Base-by-base conservation (phyloP, 345 rosid genomes). In the Reutealis trisperma region DNA sequence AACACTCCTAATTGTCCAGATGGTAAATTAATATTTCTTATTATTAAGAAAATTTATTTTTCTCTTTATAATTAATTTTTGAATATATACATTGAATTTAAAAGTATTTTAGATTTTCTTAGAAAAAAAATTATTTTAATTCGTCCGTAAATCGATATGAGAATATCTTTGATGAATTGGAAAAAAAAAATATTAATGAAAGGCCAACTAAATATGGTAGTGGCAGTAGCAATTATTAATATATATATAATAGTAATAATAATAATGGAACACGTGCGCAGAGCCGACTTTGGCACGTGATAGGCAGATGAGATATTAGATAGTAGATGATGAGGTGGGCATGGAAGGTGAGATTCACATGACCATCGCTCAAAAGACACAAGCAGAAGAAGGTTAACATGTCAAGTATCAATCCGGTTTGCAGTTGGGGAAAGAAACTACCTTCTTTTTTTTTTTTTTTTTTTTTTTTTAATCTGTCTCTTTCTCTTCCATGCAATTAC, bases 291-390 rank as follows among this genome's bases (percentile, higher is more conserved):
- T 74, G 84, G 83, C 88, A 84, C 87, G 91, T 83, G 91, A 88
- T 74, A 55, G 78, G 54, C 34, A 59, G 83, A 63, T 80, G 76
- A 61, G 77, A 74, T 16, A 52, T 47, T 32, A 63, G 52, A 55
- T 41, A 30, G 63, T 30, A 37, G 49, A 75, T 71, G 58, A 74
- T 37, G 71, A 61, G 18, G 75, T 59, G 74, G 73, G 59, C 72
- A 27, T 24, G 74, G 80, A 72, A 71, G 79, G 82, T 81, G 87
- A 83, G 90, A 83, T 78, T 90, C 94, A 90, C 89, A 89, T 91
- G 94, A 88, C 79, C 67, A 68, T 60, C 52, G 71, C 75, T 79
- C 81, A 74, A 87, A 74, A 77, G 73, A 76, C 77, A 79, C 21
- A 61, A 37, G 52, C 45, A 65, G 78, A 74, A 44, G 80, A 82